phyloP scores from a whole-genome alignment of 1,284 basidiomycete species.

The Porogramme epimiltina region DNA sequence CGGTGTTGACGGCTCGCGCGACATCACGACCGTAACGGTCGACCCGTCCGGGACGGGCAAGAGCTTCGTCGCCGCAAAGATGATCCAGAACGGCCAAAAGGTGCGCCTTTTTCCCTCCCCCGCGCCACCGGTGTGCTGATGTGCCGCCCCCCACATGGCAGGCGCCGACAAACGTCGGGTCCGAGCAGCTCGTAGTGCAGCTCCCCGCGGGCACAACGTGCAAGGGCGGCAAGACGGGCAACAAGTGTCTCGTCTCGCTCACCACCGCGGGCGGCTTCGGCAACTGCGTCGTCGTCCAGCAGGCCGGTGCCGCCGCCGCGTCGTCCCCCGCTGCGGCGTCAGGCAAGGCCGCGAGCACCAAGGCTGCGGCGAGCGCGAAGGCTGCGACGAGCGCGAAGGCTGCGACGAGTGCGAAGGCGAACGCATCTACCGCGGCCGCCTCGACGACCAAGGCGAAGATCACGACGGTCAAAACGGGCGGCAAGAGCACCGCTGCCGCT shows the following conservation, averaged over 20 bases:
- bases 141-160: not conserved
- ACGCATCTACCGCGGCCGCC: too few species aligned
- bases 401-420: not conserved
- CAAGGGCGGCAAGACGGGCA: constrained; percentile 43
- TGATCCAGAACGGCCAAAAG: constrained; percentile 38
- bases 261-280: constrained; percentile 48
- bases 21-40: constrained; percentile 36
- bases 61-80: constrained; percentile 36
- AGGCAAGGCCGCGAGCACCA: not conserved
- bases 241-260: constrained; percentile 51
- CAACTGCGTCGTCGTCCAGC: constrained; percentile 48
- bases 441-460: not conserved
- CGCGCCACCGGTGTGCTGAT: not conserved
- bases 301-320: not conserved
- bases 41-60: constrained; percentile 40
- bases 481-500: not conserved
- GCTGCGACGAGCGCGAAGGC: not conserved
- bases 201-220: constrained; percentile 51
- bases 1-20: constrained; percentile 49
- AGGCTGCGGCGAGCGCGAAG: not conserved
- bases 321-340: not conserved
- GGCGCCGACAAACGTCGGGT: constrained; percentile 34
- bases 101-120: constrained; percentile 20
- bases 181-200: constrained; percentile 41
- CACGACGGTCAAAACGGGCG: not conserved